Percentiles rank a stretch among this genome's conserved stretches.
phyloP scores from a whole-genome alignment of 139 green algal genomes.

The Limnomonas spitsbergensis region DNA sequence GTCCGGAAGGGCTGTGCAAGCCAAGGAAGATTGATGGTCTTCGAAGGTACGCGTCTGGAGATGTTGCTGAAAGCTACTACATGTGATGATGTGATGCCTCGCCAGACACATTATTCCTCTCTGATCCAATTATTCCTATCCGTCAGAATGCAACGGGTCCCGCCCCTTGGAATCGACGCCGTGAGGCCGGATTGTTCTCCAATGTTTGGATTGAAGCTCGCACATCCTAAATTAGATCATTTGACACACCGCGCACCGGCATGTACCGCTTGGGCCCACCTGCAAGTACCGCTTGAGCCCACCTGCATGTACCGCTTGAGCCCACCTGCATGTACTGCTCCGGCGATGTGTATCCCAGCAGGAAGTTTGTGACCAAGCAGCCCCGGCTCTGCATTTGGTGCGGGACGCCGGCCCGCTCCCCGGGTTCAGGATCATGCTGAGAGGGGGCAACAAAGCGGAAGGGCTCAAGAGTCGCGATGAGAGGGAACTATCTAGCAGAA shows the following conservation, averaged over 20 bases:
- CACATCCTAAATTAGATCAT: no score
- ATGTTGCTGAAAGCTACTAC: no score
- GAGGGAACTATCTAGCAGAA: no score
- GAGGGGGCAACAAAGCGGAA: not conserved
- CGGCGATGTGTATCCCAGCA: not conserved
- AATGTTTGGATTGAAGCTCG: no score
- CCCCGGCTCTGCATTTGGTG: not conserved
- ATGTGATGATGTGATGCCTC: no score
- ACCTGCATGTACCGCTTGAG: not conserved
- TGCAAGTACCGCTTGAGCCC: not conserved
- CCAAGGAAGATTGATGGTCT: no score
- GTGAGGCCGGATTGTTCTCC: not conserved
- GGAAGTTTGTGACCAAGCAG: not conserved
- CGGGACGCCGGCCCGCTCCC: not conserved
- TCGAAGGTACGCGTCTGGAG: no score
- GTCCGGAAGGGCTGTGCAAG: no score
- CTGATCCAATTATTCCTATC: no score
- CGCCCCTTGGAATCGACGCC: no score
- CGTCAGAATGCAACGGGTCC: no score
- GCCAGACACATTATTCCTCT: no score
- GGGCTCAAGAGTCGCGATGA: not conserved
- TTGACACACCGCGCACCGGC: not conserved
- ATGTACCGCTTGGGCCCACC: not conserved
- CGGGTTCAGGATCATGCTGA: not conserved
- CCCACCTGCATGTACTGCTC: not conserved